Evolutionary conservation across 2,329 filamentous ascomycete species (phyloP).

Genomic region (Thielaviopsis cerberus): DNA sequence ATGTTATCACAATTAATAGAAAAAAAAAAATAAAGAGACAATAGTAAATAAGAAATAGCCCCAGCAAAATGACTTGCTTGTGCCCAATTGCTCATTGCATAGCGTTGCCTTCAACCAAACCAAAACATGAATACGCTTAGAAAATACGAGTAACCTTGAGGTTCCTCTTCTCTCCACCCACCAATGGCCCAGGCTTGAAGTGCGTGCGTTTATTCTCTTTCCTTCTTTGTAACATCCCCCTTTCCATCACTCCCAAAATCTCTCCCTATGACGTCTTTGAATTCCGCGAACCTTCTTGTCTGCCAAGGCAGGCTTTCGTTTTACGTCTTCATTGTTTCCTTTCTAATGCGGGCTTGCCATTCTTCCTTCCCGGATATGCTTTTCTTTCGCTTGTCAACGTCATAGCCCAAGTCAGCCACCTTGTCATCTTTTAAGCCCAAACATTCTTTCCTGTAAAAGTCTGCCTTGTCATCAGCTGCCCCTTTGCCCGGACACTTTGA

Average conservation of each 20-base stretch:
- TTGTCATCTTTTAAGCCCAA: too few species aligned
- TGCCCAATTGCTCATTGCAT: too few species aligned
- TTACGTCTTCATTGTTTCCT: background rate
- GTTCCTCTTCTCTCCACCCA: background rate
- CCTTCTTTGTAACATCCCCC: too few species aligned
- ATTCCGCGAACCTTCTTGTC: background rate
- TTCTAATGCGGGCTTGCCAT: background rate
- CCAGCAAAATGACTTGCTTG: too few species aligned
- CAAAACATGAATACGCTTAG: background rate
- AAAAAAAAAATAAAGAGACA: too few species aligned
- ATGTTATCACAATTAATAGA: too few species aligned
- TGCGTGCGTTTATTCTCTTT: background rate
- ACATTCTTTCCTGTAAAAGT: too few species aligned
- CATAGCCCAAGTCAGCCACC: too few species aligned
- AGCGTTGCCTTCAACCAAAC: too few species aligned
- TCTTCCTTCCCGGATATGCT: background rate
- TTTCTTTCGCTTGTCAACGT: background rate
- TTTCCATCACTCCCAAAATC: background rate
- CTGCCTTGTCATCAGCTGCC: background rate
- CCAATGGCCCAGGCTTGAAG: background rate
- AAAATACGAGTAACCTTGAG: too few species aligned
- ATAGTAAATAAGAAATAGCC: too few species aligned
- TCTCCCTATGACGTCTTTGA: background rate
- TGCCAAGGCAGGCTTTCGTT: background rate
- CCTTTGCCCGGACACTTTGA: background rate